phyloP scores from a whole-genome alignment of 345 rosid genomes.

The Syzygium aromaticum region DNA sequence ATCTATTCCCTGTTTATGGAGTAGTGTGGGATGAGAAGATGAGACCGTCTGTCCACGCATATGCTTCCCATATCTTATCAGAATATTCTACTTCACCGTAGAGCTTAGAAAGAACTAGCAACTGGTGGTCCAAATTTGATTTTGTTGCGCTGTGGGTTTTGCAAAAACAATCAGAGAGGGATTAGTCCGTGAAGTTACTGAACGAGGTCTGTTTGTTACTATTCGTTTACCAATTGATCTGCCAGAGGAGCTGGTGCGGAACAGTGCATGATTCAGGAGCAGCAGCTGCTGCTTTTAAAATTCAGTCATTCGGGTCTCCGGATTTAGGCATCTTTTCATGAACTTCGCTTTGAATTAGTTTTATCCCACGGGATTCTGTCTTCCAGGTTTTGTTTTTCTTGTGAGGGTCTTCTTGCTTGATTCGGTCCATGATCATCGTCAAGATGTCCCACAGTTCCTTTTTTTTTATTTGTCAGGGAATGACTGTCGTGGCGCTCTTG shows the following conservation, averaged over 20 bases:
- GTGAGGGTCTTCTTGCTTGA: background rate
- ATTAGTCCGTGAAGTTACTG: background rate
- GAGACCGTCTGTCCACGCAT: background rate
- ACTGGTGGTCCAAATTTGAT: background rate
- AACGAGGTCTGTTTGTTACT: background rate
- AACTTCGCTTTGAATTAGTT: background rate
- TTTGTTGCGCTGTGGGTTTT: background rate
- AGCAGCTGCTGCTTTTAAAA: background rate
- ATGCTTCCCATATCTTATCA: background rate
- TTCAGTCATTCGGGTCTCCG: background rate
- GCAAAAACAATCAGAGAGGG: background rate
- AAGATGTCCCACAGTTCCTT: background rate
- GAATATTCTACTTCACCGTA: background rate
- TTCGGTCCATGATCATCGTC: background rate
- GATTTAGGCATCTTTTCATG: background rate
- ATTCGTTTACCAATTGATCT: background rate
- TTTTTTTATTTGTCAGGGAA: conserved; percentile 25
- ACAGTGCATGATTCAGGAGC: background rate
- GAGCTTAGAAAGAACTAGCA: background rate
- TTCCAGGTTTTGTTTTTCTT: background rate
- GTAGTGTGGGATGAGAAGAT: background rate
- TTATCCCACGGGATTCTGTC: background rate
- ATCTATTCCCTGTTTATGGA: background rate
- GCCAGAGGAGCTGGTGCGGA: background rate
- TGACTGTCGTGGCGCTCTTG: conserved; percentile 76